Percentiles rank a stretch among this genome's conserved stretches.
Conservation (phyloP, 495 filamentous ascomycete genomes). For the Penicillium bialowiezense region DNA sequence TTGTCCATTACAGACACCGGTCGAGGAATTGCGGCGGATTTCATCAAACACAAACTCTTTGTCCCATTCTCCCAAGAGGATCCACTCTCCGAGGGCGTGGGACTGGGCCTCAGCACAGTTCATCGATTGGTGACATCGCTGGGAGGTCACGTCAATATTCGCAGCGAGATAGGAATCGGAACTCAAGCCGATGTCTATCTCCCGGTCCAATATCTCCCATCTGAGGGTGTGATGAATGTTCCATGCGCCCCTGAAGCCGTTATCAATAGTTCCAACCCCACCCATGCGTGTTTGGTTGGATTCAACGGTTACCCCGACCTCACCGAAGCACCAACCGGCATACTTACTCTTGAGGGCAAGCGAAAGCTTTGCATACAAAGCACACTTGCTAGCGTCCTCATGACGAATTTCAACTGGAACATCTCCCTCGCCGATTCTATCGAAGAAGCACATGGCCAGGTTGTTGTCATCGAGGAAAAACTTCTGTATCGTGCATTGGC, state of each 20-base stretch:
- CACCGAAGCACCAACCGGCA: constrained; percentile 22
- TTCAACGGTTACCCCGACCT: constrained; percentile 30
- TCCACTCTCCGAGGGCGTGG: constrained; percentile 60
- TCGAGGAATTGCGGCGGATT: constrained; percentile 64
- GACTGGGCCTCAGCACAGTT: constrained; percentile 67
- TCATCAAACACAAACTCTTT: constrained; percentile 61
- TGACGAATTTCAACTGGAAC: constrained; percentile 27
- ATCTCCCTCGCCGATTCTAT: constrained; percentile 30
- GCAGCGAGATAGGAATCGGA: constrained; percentile 53
- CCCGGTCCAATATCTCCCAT: constrained; percentile 34
- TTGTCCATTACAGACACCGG: constrained; percentile 64
- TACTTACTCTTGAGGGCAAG: constrained; percentile 27
- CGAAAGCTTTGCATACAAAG: constrained; percentile 34
- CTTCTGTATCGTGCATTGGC: constrained; percentile 10
- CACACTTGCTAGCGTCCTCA: constrained; percentile 29
- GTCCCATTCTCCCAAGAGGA: constrained; percentile 73
- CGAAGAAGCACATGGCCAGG: constrained; percentile 23
- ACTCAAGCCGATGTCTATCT: constrained; percentile 57
- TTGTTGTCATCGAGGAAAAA: constrained; percentile 31
- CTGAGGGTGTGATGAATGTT: constrained; percentile 60
- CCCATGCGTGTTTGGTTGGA: constrained; percentile 27
- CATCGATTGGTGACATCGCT: constrained; percentile 61
- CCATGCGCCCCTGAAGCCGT: constrained; percentile 46
- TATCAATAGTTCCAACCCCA: not conserved
- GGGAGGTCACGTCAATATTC: constrained; percentile 57